Base-by-base conservation (phyloP, 1,139 yeast species). In the Kodamaea alishanica region DNA sequence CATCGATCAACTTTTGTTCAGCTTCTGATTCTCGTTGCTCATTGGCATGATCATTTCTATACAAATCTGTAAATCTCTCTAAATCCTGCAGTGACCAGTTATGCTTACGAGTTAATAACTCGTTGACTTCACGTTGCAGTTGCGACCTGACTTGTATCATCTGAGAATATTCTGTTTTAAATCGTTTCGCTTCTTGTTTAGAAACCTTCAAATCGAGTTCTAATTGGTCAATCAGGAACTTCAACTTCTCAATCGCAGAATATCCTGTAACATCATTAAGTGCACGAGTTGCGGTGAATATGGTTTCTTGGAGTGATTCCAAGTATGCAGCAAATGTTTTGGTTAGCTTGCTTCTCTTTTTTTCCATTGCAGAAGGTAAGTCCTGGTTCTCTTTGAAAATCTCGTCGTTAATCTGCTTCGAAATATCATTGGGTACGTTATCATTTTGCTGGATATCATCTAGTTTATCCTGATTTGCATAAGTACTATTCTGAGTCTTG, bases 191-290 rank as follows among this genome's bases (percentile, higher is more conserved):
- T 1, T 63, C 55, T 0, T 62, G 63, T 44, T 87, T 78, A 3
- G 79, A 65, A 1, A 56, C 57, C 35, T 67, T 65, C 34, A 88
- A 62, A 30, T 75, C 77, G 8, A 52, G 50, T 47, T 78, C 83
- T 51, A 76, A 43, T 51, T 42, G 53, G 12, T 76, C 81, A 24
- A 88, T 88, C 1, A 77, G 63, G 28, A 68, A 59, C 60, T 88
- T 84, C 50, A 92, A 64, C 43, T 72, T 67, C 52, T 87, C 96
- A 42, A 94, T 87, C 8, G 84, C 73, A 0, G 92, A 75, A 58
- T 94, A 94, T 0, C 98, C 99, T 0, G 98, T 92, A 8, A 89
- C 82, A 53, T 90, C 96, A 55, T 94, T 94, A 32, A 92, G 65
- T 0, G 90, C 77, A 42, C 79, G 70, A 0, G 94, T 82, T 0